Conservation (phyloP, 2,329 filamentous ascomycete species). For the Epichloe elymi region DNA sequence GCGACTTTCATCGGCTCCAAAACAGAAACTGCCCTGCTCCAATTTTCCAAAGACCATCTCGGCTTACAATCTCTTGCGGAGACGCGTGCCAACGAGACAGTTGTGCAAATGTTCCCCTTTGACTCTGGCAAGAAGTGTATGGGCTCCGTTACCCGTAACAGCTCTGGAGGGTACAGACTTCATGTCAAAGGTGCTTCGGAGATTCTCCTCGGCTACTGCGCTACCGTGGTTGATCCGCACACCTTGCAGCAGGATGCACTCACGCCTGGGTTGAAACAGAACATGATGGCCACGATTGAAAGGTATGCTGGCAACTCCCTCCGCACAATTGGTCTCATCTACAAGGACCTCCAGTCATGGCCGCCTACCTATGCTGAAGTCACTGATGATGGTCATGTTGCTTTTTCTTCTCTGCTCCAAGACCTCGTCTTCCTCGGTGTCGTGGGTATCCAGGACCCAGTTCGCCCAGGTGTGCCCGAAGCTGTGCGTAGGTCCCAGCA, state of each 20-base stretch:
- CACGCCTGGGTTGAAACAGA: conserved; percentile 33
- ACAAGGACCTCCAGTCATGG: conserved; percentile 75
- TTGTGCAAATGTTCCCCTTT: conserved; percentile 59
- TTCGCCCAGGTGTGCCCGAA: conserved; percentile 60
- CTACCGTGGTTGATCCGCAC: conserved; percentile 30
- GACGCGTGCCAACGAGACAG: conserved; percentile 45
- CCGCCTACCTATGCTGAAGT: conserved; percentile 45
- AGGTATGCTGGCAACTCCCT: conserved; percentile 73
- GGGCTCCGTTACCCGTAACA: conserved; percentile 40
- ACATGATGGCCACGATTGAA: conserved; percentile 42
- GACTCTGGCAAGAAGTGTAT: conserved; percentile 65
- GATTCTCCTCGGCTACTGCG: conserved; percentile 45
- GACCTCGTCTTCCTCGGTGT: conserved; percentile 56
- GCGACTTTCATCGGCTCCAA: conserved; percentile 63
- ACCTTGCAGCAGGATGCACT: conserved; percentile 38
- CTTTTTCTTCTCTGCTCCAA: conserved; percentile 53
- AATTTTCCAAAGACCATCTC: conserved; percentile 52
- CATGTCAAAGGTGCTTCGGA: conserved; percentile 54
- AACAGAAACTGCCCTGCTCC: conserved; percentile 63
- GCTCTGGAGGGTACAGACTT: conserved; percentile 37
- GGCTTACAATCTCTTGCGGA: conserved; percentile 53
- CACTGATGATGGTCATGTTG: conserved; percentile 32
- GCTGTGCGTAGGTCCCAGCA: conserved; percentile 60
- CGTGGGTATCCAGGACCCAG: conserved; percentile 71
- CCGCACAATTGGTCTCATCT: conserved; percentile 72